Conservation (phyloP, 2,329 filamentous ascomycete species). For the Aspergillus awamori region DNA sequence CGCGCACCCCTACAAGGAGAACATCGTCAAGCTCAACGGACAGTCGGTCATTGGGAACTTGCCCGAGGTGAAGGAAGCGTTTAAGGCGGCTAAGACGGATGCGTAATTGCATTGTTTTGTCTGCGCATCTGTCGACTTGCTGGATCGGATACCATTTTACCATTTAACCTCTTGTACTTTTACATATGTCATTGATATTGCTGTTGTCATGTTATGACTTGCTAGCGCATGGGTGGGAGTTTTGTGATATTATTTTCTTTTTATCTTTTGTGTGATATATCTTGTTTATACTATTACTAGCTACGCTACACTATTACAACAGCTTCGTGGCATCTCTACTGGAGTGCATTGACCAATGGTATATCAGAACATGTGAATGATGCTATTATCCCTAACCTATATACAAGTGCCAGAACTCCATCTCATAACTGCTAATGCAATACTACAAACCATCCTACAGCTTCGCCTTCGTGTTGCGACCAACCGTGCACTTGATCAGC, state of each 20-base stretch:
- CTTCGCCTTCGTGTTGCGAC: slow-evolving; percentile 37
- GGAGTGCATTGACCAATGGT: neutral
- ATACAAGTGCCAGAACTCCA: slow-evolving; percentile 24
- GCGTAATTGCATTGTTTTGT: slow-evolving; percentile 15
- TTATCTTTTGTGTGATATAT: slow-evolving; percentile 5
- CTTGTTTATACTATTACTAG: neutral
- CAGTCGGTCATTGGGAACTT: slow-evolving; percentile 45
- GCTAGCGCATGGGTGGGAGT: slow-evolving; percentile 48
- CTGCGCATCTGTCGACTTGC: neutral
- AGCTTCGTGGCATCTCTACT: neutral
- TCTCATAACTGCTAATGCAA: slow-evolving; percentile 1
- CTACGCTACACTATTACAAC: neutral
- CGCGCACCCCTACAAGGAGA: slow-evolving; percentile 87
- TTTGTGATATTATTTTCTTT: slow-evolving; percentile 21
- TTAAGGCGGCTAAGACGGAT: slow-evolving; percentile 38
- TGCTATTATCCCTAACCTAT: slow-evolving; percentile 11
- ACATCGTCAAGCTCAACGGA: slow-evolving; percentile 74
- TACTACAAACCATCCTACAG: slow-evolving; percentile 27
- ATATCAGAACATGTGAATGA: slow-evolving; percentile 4
- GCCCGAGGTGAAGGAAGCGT: slow-evolving; percentile 41
- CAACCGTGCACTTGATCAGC: slow-evolving; percentile 89
- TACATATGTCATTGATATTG: slow-evolving; percentile 24
- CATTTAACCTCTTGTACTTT: slow-evolving; percentile 28
- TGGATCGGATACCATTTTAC: slow-evolving; percentile 19
- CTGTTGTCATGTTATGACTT: slow-evolving; percentile 27